A percentile compares a stretch with the other conserved stretches of the same genome.
phyloP scores from a whole-genome alignment of 2,329 filamentous ascomycete species.

The Alternaria consortialis region DNA sequence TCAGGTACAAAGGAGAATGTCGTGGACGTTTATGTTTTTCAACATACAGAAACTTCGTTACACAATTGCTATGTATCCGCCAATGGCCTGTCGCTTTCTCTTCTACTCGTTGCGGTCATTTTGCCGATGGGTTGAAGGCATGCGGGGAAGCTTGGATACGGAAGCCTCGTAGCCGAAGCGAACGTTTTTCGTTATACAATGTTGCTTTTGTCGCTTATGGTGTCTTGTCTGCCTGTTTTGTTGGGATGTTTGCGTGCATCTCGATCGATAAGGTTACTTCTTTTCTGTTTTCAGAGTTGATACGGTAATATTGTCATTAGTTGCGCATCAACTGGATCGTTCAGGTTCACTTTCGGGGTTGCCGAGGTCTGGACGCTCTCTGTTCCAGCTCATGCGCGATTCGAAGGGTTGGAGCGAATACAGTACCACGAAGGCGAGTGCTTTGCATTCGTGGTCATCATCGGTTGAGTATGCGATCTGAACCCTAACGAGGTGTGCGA shows the following conservation, averaged over 20 bases:
- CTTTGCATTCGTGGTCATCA: not conserved
- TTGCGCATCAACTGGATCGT: not conserved
- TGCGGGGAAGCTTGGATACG: not conserved
- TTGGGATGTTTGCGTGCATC: not conserved
- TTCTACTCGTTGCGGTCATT: not conserved
- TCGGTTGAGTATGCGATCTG: not conserved
- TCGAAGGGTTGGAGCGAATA: not conserved
- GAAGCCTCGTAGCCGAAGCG: not conserved
- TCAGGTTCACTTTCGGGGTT: not conserved
- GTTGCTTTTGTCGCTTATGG: constrained; percentile 1
- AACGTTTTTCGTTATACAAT: constrained; percentile 3
- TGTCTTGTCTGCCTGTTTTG: not conserved
- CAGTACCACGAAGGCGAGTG: not conserved
- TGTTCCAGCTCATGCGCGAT: not conserved
- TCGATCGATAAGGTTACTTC: not conserved
- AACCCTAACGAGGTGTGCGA: not conserved
- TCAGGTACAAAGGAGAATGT: not conserved
- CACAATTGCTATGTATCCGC: not conserved
- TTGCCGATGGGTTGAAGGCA: not conserved
- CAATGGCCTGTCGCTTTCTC: not conserved
- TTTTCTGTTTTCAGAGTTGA: not conserved
- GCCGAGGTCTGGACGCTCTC: not conserved
- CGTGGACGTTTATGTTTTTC: not conserved
- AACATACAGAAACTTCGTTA: not conserved
- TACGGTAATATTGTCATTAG: not conserved